Evolutionary conservation across 1,284 basidiomycete species (phyloP).

Genomic region (Inonotus hispidus): DNA sequence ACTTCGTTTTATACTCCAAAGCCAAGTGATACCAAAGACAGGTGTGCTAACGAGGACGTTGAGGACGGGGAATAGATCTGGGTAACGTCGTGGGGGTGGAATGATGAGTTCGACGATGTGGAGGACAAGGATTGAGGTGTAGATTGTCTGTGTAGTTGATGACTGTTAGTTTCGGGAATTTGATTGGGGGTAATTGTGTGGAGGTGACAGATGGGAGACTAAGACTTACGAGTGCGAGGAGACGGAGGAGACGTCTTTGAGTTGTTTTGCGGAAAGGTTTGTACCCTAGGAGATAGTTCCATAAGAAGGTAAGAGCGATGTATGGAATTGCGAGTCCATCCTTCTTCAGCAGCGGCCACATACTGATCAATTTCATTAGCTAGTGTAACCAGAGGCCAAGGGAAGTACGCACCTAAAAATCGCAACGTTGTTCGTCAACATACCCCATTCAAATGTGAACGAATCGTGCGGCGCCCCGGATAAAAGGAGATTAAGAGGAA

Average conservation of each 20-base stretch:
- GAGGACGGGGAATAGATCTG: conserved; percentile 81
- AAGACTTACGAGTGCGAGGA: conserved; percentile 53
- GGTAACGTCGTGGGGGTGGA: conserved; percentile 66
- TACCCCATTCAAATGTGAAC: conserved; percentile 71
- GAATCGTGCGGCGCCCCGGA: conserved; percentile 57
- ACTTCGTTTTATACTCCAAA: conserved; percentile 73
- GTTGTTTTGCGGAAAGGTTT: conserved; percentile 46
- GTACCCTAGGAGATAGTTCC: conserved; percentile 82
- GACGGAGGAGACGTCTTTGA: conserved; percentile 41
- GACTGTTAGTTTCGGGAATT: too few relatives aligned
- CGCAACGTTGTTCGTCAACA: conserved; percentile 80
- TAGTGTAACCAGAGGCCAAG: neutral
- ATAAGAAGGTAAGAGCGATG: conserved; percentile 56
- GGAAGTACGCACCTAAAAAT: conserved; percentile 67
- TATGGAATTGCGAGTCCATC: conserved; percentile 81
- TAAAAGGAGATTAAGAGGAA: conserved; percentile 79
- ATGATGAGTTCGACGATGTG: conserved; percentile 64
- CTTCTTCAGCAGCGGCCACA: conserved; percentile 83
- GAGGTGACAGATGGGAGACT: neutral
- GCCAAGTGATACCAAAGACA: conserved; percentile 69
- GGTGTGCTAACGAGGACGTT: conserved; percentile 82
- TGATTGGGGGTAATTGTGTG: too few relatives aligned
- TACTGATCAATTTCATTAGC: conserved; percentile 42
- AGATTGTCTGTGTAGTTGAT: conserved; percentile 43
- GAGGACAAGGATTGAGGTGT: conserved; percentile 48